phyloP scores from a whole-genome alignment of 495 filamentous ascomycete genomes.

The Astrothelium macrocarpum region DNA sequence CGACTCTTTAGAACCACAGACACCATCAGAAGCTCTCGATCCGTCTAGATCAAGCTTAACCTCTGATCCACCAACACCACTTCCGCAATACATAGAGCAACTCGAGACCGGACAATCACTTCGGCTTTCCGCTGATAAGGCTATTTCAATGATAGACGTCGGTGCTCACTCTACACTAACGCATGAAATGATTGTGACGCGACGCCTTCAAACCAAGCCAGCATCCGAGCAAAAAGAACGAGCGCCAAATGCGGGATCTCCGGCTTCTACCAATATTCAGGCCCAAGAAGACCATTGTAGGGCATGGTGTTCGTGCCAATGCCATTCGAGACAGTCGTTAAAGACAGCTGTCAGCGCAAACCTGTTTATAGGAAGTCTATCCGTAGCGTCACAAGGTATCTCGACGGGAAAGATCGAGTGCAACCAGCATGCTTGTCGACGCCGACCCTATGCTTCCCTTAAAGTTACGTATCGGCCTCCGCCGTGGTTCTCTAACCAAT shows the following conservation, averaged over 20 bases:
- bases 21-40: neutral
- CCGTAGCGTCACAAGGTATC: slow-evolving; percentile 1
- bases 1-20: neutral
- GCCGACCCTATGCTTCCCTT: neutral
- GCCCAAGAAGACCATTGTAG: neutral
- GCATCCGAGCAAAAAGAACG: neutral
- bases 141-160: neutral
- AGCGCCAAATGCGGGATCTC: neutral
- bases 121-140: neutral
- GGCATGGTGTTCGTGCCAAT: slow-evolving; percentile 1
- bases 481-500: neutral
- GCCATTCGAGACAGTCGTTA: neutral
- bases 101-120: neutral
- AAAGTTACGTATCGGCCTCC: slow-evolving; percentile 2
- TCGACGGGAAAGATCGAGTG: neutral
- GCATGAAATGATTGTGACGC: neutral
- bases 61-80: neutral
- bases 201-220: neutral
- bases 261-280: neutral
- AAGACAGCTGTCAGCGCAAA: neutral
- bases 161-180: neutral
- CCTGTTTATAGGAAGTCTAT: neutral
- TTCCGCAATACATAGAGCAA: neutral
- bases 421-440: neutral
- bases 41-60: neutral